Evolutionary conservation across 164 flowering plant species (phyloP), one percentile per base, ranked within the genome.

Genomic region (Dillenia turbinata): DNA sequence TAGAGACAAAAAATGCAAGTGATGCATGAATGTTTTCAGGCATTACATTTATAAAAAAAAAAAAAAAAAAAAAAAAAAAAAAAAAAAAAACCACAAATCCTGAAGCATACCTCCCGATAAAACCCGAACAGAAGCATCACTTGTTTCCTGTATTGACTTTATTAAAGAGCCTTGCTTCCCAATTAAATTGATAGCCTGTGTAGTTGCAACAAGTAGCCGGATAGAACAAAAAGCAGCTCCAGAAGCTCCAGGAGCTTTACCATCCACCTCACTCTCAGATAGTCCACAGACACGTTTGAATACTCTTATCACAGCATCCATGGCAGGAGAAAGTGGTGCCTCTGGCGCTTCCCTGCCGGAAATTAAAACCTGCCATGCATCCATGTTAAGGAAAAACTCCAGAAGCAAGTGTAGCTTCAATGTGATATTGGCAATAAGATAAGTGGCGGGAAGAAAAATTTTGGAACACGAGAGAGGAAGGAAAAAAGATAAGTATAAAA

Each of bases 341-440:
- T 86, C 97, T 51, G 83, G 94, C 56, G 89, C 97, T 80, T 94
- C 99, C 66, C 84, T 89, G 10, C 89, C 97, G 19, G 90, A 81
- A 68, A 91, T 75, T 59, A 94, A 60, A 47, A 94, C 98, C 97
- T 94, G 65, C 40, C 40, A 33, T 0, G 7, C 40, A 33, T 6
- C 40, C 40, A 33, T 33, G 40, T 33, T 33, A 5, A 33, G 40
- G 40, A 5, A 33, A 6, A 33, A 33, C 6, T 33, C 40, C 7
- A 33, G 40, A 33, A 33, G 40, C 7, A 33, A 33, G 40, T 4
- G 5, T 6, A 33, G 40, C 5, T 5, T 33, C 40, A 33, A 33
- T 33, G 40, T 6, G 7, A 5, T 4, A 33, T 0, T 33, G 40
- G 40, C 6, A 33, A 33, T 33, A 33, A 4, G 40, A 33, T 33